Conservation (phyloP, 768 basidiomycete species). For the Psilocybe tampanensis region DNA sequence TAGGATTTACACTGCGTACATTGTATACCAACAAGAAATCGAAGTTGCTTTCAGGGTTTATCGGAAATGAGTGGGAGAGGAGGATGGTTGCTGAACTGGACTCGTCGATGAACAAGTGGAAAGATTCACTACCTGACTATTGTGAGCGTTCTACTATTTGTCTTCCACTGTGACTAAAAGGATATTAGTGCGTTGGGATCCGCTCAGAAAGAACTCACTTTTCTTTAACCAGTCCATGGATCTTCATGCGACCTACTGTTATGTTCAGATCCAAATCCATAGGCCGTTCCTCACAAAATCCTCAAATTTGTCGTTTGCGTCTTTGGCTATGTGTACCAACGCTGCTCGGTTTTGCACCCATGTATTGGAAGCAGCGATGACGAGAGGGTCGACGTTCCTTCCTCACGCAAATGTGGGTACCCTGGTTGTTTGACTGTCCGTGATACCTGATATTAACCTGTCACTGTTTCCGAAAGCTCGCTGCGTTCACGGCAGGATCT, state of each 20-base stretch:
- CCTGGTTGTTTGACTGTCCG: neutral
- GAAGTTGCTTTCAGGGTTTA: slow-evolving; percentile 62
- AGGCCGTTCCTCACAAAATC: slow-evolving; percentile 74
- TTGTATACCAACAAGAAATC: slow-evolving; percentile 85
- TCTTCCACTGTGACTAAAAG: neutral
- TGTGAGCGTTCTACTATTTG: slow-evolving; percentile 33
- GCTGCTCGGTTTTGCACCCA: slow-evolving; percentile 81
- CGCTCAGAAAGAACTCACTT: slow-evolving; percentile 38
- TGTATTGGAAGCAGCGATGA: slow-evolving; percentile 53
- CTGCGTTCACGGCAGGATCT: neutral
- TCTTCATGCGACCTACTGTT: slow-evolving; percentile 52
- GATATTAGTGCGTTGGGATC: slow-evolving; percentile 52
- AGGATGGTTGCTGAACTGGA: slow-evolving; percentile 71
- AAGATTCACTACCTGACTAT: slow-evolving; percentile 63
- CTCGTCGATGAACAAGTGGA: slow-evolving; percentile 72
- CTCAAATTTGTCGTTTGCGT: slow-evolving; percentile 55
- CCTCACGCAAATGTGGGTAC: neutral
- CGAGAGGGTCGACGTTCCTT: neutral
- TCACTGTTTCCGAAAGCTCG: neutral
- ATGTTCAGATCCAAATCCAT: slow-evolving; percentile 73
- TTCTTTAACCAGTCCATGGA: slow-evolving; percentile 65
- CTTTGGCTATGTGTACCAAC: slow-evolving; percentile 75
- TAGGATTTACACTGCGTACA: slow-evolving; percentile 66
- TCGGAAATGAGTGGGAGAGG: slow-evolving; percentile 66
- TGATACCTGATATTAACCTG: neutral